Base-by-base conservation (phyloP, 805 yeast species). In the Ogataea philodendri region DNA sequence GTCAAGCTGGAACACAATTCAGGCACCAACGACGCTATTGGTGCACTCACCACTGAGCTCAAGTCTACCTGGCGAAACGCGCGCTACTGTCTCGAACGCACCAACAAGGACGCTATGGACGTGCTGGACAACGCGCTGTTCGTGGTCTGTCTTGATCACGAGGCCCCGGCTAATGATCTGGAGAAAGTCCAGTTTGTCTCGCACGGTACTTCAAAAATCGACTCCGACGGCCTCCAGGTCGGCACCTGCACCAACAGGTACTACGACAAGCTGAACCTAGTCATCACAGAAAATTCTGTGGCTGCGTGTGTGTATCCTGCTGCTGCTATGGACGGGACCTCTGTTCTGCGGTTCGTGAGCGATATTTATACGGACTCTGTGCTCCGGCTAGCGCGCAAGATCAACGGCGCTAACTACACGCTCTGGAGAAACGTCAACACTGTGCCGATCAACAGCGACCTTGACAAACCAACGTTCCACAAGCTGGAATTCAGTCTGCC, bases 281-380 rank as follows among this genome's bases (percentile, higher is more conserved):
- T 76, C 11, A 69, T 76, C 7, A 72, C 80, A 3, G 60, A 65
- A 25, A 76, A 76, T 52, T 69, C 80, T 0, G 76, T 73, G 15
- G 79, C 78, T 2, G 81, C 80, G 4, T 65, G 76, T 32, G 74
- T 73, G 14, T 76, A 79, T 73, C 81, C 77, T 44, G 69, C 75
- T 9, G 65, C 76, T 2, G 66, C 74, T 15, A 73, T 74, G 72
- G 81, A 76, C 52, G 69, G 75, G 32, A 76, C 81, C 4, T 71
- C 79, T 2, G 77, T 75, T 25, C 57, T 76, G 39, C 55, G 81
- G 30, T 76, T 73, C 45, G 68, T 76, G 39, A 65, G 76, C 52
- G 81, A 76, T 47, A 69, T 76, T 30, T 76, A 73, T 50, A 73
- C 81, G 2, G 81, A 76, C 48, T 68, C 72, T 37, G 74, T 76